Evolutionary conservation across 2,329 filamentous ascomycete species (phyloP).

Genomic region (Hypoxylon sp.): DNA sequence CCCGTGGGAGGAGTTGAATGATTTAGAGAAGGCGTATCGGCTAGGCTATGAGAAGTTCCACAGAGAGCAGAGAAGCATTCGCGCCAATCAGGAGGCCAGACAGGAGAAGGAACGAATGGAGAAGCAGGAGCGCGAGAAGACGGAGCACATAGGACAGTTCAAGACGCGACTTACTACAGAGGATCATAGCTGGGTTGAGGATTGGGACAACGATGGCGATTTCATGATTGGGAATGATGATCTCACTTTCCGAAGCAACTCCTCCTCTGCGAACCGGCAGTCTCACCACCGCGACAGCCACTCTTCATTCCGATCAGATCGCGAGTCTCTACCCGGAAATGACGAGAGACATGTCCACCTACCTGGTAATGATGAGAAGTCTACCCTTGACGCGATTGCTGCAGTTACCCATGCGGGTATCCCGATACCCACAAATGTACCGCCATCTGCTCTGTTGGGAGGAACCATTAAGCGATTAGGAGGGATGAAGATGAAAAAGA

Average conservation of each 20-base stretch:
- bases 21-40: conserved; percentile 4
- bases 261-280: conserved; percentile 58
- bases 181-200: conserved; percentile 66
- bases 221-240: conserved; percentile 78
- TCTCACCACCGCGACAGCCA: conserved; percentile 77
- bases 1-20: conserved; percentile 14
- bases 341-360: conserved; percentile 91
- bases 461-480: conserved; percentile 94
- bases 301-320: conserved; percentile 87
- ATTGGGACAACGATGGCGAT: conserved; percentile 80
- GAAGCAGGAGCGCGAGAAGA: background rate
- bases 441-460: conserved; percentile 88
- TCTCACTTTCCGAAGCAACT: conserved; percentile 68
- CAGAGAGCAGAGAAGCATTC: background rate
- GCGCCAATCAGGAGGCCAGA: background rate
- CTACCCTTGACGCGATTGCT: conserved; percentile 86
- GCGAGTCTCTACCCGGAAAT: conserved; percentile 80
- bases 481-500: conserved; percentile 76
- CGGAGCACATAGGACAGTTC: background rate
- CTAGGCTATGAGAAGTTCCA: background rate
- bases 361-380: conserved; percentile 85
- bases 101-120: background rate
- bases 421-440: conserved; percentile 87
- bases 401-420: conserved; percentile 91
- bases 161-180: background rate